Percentiles rank a stretch among this genome's conserved stretches.
These are phyloP conservation scores for Apostasia shenzhenica DNA, from an alignment of 106 monocot species.

Conservation along the genomic window DNA sequence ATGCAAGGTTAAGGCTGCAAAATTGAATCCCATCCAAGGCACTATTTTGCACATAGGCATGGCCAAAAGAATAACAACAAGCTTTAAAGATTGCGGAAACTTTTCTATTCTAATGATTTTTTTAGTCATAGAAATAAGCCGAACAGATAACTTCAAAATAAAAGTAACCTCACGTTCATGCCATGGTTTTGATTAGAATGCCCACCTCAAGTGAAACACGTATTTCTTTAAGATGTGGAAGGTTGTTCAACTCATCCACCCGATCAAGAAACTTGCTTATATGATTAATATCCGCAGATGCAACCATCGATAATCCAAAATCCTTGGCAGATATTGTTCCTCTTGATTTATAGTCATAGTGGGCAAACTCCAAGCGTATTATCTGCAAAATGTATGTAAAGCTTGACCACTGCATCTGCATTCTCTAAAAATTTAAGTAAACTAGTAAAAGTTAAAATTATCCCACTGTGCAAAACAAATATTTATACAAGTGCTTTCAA, in stretches of 20 bases:
- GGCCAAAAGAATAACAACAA: too few relatives aligned
- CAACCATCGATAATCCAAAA: constrained; percentile 92
- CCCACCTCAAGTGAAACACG: constrained; percentile 65
- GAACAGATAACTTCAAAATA: too few relatives aligned
- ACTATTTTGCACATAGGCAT: too few relatives aligned
- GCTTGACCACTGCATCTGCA: too few relatives aligned
- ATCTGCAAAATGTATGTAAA: constrained; percentile 34
- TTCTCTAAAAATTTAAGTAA: neutral
- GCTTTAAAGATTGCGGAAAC: neutral
- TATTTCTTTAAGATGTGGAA: constrained; percentile 37
- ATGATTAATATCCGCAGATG: constrained; percentile 69
- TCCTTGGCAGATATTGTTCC: constrained; percentile 78
- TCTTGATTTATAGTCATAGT: constrained; percentile 70
- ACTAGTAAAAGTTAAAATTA: neutral
- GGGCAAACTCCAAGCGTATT: constrained; percentile 64
- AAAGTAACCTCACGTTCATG: too few relatives aligned
- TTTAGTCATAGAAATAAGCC: too few relatives aligned
- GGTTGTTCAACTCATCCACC: constrained; percentile 47
- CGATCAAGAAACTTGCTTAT: constrained; percentile 72
- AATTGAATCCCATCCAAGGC: neutral
- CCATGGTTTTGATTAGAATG: too few relatives aligned
- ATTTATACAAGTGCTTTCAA: too few relatives aligned
- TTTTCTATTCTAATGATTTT: neutral
- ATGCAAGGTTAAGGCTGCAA: neutral
- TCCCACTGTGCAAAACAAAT: too few relatives aligned